Base-by-base conservation (phyloP, 768 basidiomycete genomes). In the Mycena leptocephala region DNA sequence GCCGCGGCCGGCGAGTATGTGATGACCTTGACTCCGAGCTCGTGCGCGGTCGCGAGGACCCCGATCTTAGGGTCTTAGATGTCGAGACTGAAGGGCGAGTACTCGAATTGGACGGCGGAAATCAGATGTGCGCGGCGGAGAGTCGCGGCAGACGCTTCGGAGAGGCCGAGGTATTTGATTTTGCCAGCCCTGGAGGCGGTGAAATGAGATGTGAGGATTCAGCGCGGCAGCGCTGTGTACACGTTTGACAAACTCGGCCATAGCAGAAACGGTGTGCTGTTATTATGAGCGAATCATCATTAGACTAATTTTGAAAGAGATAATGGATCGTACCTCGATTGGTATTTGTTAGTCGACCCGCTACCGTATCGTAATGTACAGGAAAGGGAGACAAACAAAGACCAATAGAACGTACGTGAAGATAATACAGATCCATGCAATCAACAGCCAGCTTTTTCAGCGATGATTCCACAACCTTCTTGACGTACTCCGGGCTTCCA, bases 91-190 rank as follows among this genome's bases (percentile, higher is more conserved):
- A 86, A 86, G 10, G 85, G 81, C 0, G 81, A 83, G 69, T 86
- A 88, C 46, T 88, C 86, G 26, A 86, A 79, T 75, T 87, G 85
- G 22, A 87, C 67, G 0, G 84, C 82, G 5, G 85, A 59, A 22
- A 87, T 85, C 66, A 4, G 82, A 26, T 77, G 80, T 5, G 87
- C 70, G 59, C 70, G 70, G 24, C 70, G 70, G 0, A 71, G 46
- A 11, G 70, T 63, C 0, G 20, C 22, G 1, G 81, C 81, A 11
- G 85, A 83, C 46, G 78, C 78, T 73, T 87, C 86, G 41, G 85
- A 86, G 53, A 87, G 81, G 43, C 86, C 86, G 51, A 87, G 73
- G 73, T 84, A 81, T 46, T 82, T 83, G 20, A 84, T 81, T 72
- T 86, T 86, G 16, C 86, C 86, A 76, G 83, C 5, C 80, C 78